A percentile compares a stretch with the other conserved stretches of the same genome.
Evolutionary conservation across 768 basidiomycete genomes (phyloP).

Genomic region (Collybia sordida): DNA sequence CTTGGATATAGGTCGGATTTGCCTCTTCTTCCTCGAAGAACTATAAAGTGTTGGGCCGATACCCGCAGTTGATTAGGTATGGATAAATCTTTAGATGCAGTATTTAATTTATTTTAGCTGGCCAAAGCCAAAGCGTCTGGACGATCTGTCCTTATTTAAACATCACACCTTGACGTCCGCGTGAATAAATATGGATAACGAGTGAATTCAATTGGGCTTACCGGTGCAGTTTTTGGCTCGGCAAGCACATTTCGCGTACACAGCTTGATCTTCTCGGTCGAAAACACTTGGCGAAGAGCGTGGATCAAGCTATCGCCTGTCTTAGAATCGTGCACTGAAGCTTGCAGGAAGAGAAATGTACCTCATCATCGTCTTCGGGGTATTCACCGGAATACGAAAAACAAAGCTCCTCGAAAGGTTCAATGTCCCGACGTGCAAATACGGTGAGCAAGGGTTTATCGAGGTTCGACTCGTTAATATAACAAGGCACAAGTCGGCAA

Average conservation of each 20-base stretch:
- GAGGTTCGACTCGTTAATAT: conserved; percentile 76
- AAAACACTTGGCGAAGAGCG: conserved; percentile 7
- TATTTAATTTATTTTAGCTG: neutral
- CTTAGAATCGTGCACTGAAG: neutral
- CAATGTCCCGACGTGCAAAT: conserved; percentile 66
- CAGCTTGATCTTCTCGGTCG: conserved; percentile 29
- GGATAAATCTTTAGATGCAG: too few species aligned
- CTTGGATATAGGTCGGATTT: neutral
- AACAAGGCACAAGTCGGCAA: conserved; percentile 65
- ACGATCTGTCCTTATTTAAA: conserved; percentile 10
- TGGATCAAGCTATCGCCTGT: neutral
- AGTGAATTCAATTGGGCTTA: conserved; percentile 9
- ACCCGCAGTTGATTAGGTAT: too few species aligned
- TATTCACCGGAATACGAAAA: conserved; percentile 68
- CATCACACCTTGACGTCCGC: conserved; percentile 13
- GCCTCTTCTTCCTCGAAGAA: neutral
- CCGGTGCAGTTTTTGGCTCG: conserved; percentile 54
- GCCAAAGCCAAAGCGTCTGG: neutral
- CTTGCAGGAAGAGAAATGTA: conserved; percentile 10
- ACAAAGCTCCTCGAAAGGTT: conserved; percentile 67
- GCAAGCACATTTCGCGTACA: conserved; percentile 50
- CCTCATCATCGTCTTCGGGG: conserved; percentile 39
- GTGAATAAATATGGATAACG: neutral
- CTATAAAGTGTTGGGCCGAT: too few species aligned
- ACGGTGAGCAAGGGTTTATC: conserved; percentile 68